Conservation (phyloP, 495 filamentous ascomycete species). For the Penicillium ochrochloron region DNA sequence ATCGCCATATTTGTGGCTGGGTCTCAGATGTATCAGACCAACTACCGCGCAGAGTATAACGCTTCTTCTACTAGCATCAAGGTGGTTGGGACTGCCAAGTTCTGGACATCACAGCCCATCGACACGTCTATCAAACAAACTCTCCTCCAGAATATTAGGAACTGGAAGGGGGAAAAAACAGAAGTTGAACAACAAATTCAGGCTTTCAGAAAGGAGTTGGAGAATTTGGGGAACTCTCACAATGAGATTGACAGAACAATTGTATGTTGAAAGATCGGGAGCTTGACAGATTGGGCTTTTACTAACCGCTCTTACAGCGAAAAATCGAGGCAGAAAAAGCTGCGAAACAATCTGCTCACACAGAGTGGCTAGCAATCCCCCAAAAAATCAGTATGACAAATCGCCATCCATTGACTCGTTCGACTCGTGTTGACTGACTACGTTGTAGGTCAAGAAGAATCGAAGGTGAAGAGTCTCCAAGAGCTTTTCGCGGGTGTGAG, state of each 20-base stretch:
- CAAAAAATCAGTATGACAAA: slow-evolving; percentile 64
- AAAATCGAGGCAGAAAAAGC: slow-evolving; percentile 57
- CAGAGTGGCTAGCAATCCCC: slow-evolving; percentile 67
- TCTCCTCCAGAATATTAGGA: slow-evolving; percentile 46
- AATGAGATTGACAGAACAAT: slow-evolving; percentile 38
- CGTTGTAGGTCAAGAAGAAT: slow-evolving; percentile 56
- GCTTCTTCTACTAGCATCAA: slow-evolving; percentile 68
- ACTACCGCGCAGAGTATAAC: slow-evolving; percentile 70
- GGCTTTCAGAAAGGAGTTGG: slow-evolving; percentile 42
- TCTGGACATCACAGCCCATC: slow-evolving; percentile 80
- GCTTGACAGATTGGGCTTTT: neutral
- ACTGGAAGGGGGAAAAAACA: slow-evolving; percentile 49
- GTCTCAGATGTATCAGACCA: slow-evolving; percentile 59
- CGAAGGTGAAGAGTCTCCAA: slow-evolving; percentile 48
- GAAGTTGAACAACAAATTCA: slow-evolving; percentile 41
- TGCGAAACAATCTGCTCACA: slow-evolving; percentile 62
- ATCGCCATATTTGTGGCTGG: slow-evolving; percentile 64
- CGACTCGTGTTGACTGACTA: slow-evolving; percentile 22
- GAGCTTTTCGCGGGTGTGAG: slow-evolving; percentile 47
- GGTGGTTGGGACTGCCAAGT: slow-evolving; percentile 55
- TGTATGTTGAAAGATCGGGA: slow-evolving; percentile 32
- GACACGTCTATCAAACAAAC: slow-evolving; percentile 63
- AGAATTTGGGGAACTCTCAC: slow-evolving; percentile 36
- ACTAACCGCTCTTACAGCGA: slow-evolving; percentile 39
- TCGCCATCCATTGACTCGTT: neutral